phyloP scores from a whole-genome alignment of 768 basidiomycete genomes.

The Dacryopinax primogenitus region DNA sequence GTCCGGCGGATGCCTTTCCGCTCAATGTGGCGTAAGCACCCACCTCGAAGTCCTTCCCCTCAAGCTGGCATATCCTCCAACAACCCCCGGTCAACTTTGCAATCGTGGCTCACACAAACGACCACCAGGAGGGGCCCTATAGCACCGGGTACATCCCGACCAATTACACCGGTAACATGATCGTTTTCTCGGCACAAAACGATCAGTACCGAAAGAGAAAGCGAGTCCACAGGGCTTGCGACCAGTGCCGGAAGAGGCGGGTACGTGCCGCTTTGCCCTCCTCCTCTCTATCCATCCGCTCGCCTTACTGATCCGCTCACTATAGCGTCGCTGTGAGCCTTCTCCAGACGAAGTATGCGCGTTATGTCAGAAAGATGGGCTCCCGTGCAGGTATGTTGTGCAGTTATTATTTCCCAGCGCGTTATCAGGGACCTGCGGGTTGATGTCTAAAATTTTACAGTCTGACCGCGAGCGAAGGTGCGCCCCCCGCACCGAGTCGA shows the following conservation, averaged over 20 bases:
- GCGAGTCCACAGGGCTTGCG: slow-evolving; percentile 8
- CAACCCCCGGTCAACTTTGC: background rate
- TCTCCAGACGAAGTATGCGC: slow-evolving; percentile 2
- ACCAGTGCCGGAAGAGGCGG: slow-evolving; percentile 8
- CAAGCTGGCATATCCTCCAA: background rate
- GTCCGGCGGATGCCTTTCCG: background rate
- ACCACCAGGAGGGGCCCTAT: background rate
- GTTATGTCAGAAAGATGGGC: slow-evolving; percentile 3
- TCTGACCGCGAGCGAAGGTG: background rate
- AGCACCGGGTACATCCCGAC: background rate
- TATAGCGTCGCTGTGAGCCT: background rate
- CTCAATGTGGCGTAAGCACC: background rate
- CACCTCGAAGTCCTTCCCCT: background rate
- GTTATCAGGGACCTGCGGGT: background rate
- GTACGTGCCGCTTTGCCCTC: slow-evolving; percentile 2
- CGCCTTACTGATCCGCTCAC: background rate
- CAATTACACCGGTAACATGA: slow-evolving; percentile 2
- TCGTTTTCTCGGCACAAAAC: slow-evolving; percentile 7
- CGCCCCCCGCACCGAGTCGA: background rate
- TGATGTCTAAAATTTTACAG: background rate
- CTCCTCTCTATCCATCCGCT: background rate
- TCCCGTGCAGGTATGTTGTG: background rate
- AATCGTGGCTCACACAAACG: slow-evolving; percentile 7
- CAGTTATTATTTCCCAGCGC: background rate
- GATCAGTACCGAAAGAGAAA: slow-evolving; percentile 6